These are phyloP conservation scores for Pseudotulostoma volvatum DNA, from an alignment of 495 filamentous ascomycete genomes.

Conservation along the genomic window DNA sequence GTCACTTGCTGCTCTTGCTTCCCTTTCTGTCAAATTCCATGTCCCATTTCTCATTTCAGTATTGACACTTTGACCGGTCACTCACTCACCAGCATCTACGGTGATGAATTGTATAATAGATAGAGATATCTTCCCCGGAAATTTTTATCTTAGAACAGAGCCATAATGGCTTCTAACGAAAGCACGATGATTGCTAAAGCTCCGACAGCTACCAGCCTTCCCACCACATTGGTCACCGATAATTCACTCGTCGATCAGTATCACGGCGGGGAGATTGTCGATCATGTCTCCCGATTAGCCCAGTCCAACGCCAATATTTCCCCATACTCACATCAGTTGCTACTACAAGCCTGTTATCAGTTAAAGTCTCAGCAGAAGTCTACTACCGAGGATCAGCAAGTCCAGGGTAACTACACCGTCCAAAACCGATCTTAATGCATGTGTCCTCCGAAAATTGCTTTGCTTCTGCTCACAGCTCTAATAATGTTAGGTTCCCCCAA, in stretches of 20 bases:
- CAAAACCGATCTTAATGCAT: background rate
- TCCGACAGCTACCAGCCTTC: background rate
- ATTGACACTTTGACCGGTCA: too few species aligned
- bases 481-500: too few species aligned
- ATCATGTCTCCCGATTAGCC: background rate
- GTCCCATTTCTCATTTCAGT: too few species aligned
- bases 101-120: too few species aligned
- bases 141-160: too few species aligned
- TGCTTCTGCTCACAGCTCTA: too few species aligned
- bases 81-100: too few species aligned
- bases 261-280: background rate
- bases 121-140: too few species aligned
- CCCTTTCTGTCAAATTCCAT: too few species aligned
- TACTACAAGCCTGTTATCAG: constrained; percentile 1
- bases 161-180: too few species aligned
- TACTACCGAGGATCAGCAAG: background rate
- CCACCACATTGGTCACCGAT: too few species aligned
- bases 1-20: too few species aligned
- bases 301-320: background rate
- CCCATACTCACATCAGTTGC: background rate
- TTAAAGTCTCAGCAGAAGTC: background rate
- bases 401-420: background rate
- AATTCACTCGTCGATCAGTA: background rate
- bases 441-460: background rate
- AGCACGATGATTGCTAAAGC: background rate